Evolutionary conservation across 2,329 filamentous ascomycete genomes (phyloP).

Genomic region (Periglandula ipomoeae): DNA sequence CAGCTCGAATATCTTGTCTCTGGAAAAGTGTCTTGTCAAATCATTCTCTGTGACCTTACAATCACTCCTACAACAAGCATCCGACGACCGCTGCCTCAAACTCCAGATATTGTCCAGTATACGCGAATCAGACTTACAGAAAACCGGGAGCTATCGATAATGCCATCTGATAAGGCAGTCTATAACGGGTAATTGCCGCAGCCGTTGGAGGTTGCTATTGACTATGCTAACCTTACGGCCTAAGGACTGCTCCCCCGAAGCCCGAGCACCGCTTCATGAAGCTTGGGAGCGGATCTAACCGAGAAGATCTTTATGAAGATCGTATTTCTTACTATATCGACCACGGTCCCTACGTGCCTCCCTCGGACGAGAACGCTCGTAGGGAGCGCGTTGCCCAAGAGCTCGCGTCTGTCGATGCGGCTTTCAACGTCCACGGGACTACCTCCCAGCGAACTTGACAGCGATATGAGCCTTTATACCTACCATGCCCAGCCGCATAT

Average conservation of each 20-base stretch:
- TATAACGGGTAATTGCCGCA: background rate
- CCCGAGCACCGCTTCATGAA: background rate
- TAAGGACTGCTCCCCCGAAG: background rate
- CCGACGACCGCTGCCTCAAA: too few relatives aligned
- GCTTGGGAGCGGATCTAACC: background rate
- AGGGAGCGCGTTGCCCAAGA: background rate
- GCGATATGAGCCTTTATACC: too few relatives aligned
- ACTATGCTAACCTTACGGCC: background rate
- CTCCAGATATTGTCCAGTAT: too few relatives aligned
- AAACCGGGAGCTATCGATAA: too few relatives aligned
- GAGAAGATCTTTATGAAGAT: background rate
- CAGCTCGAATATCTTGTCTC: too few relatives aligned
- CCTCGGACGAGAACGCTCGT: background rate
- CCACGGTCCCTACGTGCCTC: background rate
- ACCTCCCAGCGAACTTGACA: background rate
- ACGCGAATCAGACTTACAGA: background rate
- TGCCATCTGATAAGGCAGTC: background rate
- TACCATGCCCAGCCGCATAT: too few relatives aligned
- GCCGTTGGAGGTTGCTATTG: background rate
- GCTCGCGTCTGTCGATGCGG: background rate
- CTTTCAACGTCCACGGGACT: background rate
- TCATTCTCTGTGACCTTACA: too few relatives aligned
- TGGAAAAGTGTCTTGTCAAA: too few relatives aligned
- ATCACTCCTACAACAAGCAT: too few relatives aligned
- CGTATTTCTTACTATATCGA: background rate